These are phyloP conservation scores for Aspergillus kassunensis DNA, from an alignment of 495 filamentous ascomycete species.

Conservation along the genomic window DNA sequence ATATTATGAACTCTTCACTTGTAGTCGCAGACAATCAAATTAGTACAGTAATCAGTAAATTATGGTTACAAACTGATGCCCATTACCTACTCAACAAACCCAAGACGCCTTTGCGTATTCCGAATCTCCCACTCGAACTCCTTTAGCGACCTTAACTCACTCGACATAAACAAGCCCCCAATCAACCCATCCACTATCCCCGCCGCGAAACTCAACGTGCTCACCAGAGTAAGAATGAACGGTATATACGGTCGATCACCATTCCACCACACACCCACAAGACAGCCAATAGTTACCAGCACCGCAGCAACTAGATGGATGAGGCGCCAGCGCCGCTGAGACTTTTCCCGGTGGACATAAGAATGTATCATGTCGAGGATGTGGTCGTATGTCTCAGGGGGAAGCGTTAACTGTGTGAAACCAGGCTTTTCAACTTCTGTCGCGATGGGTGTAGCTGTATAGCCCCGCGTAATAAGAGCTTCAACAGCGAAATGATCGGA, in stretches of 20 bases:
- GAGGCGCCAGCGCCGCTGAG: slow-evolving; percentile 66
- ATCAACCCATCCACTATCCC: slow-evolving; percentile 82
- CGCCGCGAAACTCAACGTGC: slow-evolving; percentile 67
- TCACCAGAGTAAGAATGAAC: slow-evolving; percentile 76
- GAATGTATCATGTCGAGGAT: slow-evolving; percentile 63
- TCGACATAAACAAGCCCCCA: slow-evolving; percentile 77
- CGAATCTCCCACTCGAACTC: slow-evolving; percentile 94
- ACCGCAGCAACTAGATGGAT: slow-evolving; percentile 68
- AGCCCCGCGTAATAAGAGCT: slow-evolving; percentile 34
- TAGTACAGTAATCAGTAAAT: no score
- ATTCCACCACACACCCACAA: slow-evolving; percentile 81
- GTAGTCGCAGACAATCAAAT: no score
- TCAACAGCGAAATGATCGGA: slow-evolving; percentile 89
- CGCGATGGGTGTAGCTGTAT: neutral
- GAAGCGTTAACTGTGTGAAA: no score
- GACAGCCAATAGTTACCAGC: slow-evolving; percentile 62
- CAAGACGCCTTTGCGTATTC: slow-evolving; percentile 52
- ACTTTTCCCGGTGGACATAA: slow-evolving; percentile 64
- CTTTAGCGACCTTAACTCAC: slow-evolving; percentile 76
- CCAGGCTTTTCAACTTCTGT: slow-evolving; percentile 30
- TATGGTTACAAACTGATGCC: neutral
- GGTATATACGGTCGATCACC: slow-evolving; percentile 65
- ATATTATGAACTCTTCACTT: neutral
- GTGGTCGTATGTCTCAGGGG: slow-evolving; percentile 58
- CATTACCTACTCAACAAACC: slow-evolving; percentile 15